Percentiles rank a stretch among this genome's conserved stretches.
These are phyloP conservation scores for Saccharomycopsis sp. DNA, from an alignment of 805 yeast genomes.

Conservation along the genomic window DNA sequence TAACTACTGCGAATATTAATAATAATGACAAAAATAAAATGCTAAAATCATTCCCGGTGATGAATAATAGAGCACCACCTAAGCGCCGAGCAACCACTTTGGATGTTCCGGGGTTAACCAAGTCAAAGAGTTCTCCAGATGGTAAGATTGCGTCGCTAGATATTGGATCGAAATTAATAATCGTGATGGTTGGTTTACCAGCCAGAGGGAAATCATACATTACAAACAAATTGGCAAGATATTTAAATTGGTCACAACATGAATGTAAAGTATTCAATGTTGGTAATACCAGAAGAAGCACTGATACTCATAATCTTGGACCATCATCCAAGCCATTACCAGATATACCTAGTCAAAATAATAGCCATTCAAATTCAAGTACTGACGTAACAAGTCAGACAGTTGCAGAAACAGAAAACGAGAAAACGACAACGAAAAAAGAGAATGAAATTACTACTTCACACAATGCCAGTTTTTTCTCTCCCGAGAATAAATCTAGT, in stretches of 20 bases:
- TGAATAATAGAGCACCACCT: conserved; percentile 21
- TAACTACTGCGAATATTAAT: background rate
- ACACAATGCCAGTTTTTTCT: conserved; percentile 81
- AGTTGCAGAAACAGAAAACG: conserved; percentile 21
- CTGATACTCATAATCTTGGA: conserved; percentile 37
- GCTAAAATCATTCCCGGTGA: background rate
- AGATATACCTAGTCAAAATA: background rate
- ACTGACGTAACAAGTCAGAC: background rate
- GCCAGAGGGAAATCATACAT: conserved; percentile 89
- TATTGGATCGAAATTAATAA: conserved; percentile 76
- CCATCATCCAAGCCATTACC: conserved; percentile 22
- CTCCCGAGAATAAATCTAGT: conserved; percentile 65
- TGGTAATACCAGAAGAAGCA: conserved; percentile 81
- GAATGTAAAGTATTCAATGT: conserved; percentile 89
- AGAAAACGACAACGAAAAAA: conserved; percentile 22
- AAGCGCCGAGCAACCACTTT: conserved; percentile 70
- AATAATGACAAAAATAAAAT: too few species aligned
- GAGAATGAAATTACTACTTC: conserved; percentile 23
- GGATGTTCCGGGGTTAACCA: conserved; percentile 88
- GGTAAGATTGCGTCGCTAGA: conserved; percentile 51
- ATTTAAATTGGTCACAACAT: conserved; percentile 90
- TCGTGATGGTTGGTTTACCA: conserved; percentile 83
- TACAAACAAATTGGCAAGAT: conserved; percentile 84
- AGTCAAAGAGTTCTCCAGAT: conserved; percentile 72
- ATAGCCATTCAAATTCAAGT: background rate